A percentile compares a stretch with the other conserved stretches of the same genome.
Evolutionary conservation across 2,329 filamentous ascomycete genomes (phyloP).

Genomic region (Hypoxylon sp.): DNA sequence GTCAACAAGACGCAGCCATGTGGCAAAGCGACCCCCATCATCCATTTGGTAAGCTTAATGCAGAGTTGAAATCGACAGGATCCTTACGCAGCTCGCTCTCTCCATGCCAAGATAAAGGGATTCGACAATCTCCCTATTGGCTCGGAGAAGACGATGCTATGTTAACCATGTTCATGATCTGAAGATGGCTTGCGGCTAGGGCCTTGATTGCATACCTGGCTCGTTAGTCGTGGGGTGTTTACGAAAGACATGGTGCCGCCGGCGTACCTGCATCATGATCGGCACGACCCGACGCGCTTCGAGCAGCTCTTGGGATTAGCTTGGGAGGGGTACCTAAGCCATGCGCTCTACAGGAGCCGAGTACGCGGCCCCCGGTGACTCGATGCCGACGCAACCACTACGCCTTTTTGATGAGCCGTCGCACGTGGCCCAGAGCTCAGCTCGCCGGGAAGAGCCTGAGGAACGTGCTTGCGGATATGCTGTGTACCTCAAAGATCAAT

Average conservation of each 20-base stretch:
- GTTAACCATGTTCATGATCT: too few species aligned
- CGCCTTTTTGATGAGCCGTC: slow-evolving; percentile 53
- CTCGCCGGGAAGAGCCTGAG: slow-evolving; percentile 55
- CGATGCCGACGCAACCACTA: slow-evolving; percentile 51
- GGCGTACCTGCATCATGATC: slow-evolving; percentile 35
- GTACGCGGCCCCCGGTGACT: slow-evolving; percentile 39
- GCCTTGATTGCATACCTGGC: too few species aligned
- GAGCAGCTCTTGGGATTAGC: slow-evolving; percentile 28
- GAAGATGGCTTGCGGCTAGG: too few species aligned
- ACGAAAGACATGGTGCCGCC: slow-evolving; percentile 54
- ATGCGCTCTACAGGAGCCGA: slow-evolving; percentile 30
- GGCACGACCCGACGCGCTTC: slow-evolving; percentile 35
- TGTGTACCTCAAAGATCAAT: slow-evolving; percentile 55
- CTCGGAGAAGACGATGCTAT: too few species aligned
- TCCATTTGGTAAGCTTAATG: too few species aligned
- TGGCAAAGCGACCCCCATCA: too few species aligned
- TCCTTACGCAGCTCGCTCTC: too few species aligned
- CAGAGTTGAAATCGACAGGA: too few species aligned
- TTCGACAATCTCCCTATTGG: too few species aligned
- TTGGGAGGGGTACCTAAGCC: slow-evolving; percentile 32
- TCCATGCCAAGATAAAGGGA: too few species aligned
- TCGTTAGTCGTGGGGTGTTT: too few species aligned
- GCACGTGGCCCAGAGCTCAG: slow-evolving; percentile 56
- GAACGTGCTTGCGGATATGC: slow-evolving; percentile 38
- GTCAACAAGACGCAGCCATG: too few species aligned